A percentile compares a stretch with the other conserved stretches of the same genome.
Evolutionary conservation across 305 asterid genomes (phyloP).

Genomic region (Solanum hybrid): DNA sequence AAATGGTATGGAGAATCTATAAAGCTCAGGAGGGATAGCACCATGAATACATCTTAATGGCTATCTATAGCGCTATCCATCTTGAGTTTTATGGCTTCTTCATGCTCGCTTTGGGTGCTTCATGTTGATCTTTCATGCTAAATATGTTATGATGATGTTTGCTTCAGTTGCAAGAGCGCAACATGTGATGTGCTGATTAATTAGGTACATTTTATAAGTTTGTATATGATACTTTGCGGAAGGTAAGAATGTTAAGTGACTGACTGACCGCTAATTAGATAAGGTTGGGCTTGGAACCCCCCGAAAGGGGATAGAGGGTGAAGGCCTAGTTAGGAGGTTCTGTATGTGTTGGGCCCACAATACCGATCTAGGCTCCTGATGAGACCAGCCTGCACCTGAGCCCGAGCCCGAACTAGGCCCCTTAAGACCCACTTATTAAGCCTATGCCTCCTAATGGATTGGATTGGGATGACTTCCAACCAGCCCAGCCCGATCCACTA

Average conservation of each 20-base stretch:
- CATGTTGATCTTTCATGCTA: neutral
- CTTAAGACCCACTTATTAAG: neutral
- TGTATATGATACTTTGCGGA: neutral
- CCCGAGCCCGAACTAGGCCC: neutral
- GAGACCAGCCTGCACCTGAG: neutral
- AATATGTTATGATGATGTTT: neutral
- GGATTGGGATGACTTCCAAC: neutral
- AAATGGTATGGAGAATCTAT: slow-evolving; percentile 26
- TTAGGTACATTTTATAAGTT: neutral
- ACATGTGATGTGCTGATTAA: neutral
- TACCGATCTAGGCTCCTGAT: neutral
- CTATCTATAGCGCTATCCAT: slow-evolving; percentile 46
- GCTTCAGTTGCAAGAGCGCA: neutral
- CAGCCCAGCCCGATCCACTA: neutral
- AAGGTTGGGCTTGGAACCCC: neutral
- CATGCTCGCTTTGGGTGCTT: slow-evolving; percentile 1
- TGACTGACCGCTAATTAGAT: neutral
- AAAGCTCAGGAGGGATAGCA: slow-evolving; percentile 78
- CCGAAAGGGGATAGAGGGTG: neutral
- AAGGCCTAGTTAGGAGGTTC: neutral
- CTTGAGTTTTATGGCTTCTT: slow-evolving; percentile 44
- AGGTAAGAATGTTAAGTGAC: neutral
- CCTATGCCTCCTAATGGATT: neutral
- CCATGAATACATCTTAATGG: slow-evolving; percentile 7
- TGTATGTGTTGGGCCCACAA: neutral